Base-by-base conservation (phyloP, 805 yeast genomes). In the Cyberlindnera petersonii region DNA sequence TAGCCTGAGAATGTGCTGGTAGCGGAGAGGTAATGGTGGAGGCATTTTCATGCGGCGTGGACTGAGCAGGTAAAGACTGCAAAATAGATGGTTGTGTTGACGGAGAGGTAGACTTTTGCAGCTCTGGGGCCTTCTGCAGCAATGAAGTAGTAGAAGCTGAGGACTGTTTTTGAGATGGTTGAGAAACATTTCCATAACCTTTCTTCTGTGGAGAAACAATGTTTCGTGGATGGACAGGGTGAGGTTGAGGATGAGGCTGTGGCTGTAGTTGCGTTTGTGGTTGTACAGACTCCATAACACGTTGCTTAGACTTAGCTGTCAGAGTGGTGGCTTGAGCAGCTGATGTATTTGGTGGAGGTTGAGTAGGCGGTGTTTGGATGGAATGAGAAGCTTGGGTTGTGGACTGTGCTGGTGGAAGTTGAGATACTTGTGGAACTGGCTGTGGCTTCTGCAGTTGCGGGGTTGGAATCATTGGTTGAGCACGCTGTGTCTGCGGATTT, bases 111-210 rank as follows among this genome's bases (percentile, higher is more conserved):
- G 10, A 11, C 34, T 37, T 37, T 21, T 28, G 36, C 11, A 39
- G 15, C 29, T 33, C 31, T 24, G 42, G 42, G 3, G 42, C 37
- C 32, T 15, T 21, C 22, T 37, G 40, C 9, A 37, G 30, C 6
- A 17, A n/a, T n/a, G 28, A 13, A 4, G 17, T 26, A 26, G 28
- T 8, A 6, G 28, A 26, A 13, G 11, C 28, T 26, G 17, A 10
- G 10, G 11, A n/a, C 28, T 5, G 31, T 20, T 9, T 22, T 22
- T 22, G 24, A 22, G 24, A 22, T 22, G 24, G 24, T n/a, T n/a
- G n/a, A n/a, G n/a, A n/a, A 22, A 11, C 24, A 22, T 22, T 22
- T 22, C n/a, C n/a, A n/a, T n/a, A n/a, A n/a, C n/a, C n/a, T n/a
- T n/a, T n/a, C 28, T n/a, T 26, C 17, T 6, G 10, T n/a, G 28